These are phyloP conservation scores for Yamadazyma nakazawae DNA, from an alignment of 805 yeast species.

Conservation along the genomic window DNA sequence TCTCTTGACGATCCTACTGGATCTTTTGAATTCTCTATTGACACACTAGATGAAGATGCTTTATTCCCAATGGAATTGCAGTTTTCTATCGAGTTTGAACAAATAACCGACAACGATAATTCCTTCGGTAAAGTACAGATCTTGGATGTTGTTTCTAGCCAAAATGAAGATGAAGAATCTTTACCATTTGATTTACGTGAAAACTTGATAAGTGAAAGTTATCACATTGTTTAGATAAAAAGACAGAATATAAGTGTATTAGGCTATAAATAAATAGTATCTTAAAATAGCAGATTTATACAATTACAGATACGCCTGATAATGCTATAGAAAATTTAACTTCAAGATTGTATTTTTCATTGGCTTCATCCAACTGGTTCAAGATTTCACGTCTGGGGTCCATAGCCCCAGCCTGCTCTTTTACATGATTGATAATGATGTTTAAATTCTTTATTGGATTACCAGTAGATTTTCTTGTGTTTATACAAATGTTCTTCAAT, in stretches of 20 bases:
- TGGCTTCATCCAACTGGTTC: constrained; percentile 44
- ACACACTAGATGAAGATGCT: constrained; percentile 73
- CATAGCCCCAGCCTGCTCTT: constrained; percentile 27
- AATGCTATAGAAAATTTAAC: constrained; percentile 50
- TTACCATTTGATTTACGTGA: constrained; percentile 69
- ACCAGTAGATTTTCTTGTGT: constrained; percentile 9
- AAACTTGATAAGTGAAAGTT: constrained; percentile 56
- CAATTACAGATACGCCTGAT: constrained; percentile 47
- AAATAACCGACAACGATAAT: constrained; percentile 35
- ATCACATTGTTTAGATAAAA: constrained; percentile 33
- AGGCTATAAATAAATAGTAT: background rate
- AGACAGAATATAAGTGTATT: background rate
- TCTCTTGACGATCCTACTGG: constrained; percentile 52
- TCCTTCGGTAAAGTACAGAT: constrained; percentile 68
- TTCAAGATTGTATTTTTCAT: constrained; percentile 34
- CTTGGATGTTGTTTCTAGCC: constrained; percentile 45
- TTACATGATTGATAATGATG: constrained; percentile 46
- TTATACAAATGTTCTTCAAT: constrained; percentile 17
- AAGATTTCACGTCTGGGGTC: constrained; percentile 63
- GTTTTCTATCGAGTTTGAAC: constrained; percentile 50
- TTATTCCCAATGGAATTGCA: constrained; percentile 83
- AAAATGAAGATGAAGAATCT: constrained; percentile 49
- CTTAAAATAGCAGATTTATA: constrained; percentile 7
- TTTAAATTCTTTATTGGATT: constrained; percentile 43
- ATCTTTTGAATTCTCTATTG: constrained; percentile 76